Percentiles rank a stretch among this genome's conserved stretches.
These are phyloP conservation scores for Claviceps cyperi DNA, from an alignment of 2,329 filamentous ascomycete genomes.

Conservation along the genomic window DNA sequence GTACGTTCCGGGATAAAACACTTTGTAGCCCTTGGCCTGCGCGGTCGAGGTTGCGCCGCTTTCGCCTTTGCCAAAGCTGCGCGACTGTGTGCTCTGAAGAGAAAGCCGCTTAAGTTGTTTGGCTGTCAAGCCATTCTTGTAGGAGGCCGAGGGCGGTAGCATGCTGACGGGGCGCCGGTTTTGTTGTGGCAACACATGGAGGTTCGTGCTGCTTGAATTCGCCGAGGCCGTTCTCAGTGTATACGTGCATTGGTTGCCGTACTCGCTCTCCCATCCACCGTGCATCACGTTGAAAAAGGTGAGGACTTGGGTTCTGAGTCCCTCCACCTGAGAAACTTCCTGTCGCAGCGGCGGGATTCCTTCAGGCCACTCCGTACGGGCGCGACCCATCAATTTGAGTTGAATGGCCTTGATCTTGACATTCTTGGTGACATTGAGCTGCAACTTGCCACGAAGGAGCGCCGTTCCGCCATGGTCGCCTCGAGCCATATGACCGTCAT, in stretches of 20 bases:
- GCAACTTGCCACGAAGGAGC: constrained; percentile 71
- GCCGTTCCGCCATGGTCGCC: constrained; percentile 57
- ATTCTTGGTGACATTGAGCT: constrained; percentile 71
- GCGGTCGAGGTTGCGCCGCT: constrained; percentile 44
- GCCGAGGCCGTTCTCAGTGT: constrained; percentile 26
- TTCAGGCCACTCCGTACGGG: constrained; percentile 91
- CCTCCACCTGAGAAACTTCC: constrained; percentile 71
- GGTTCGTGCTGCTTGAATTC: constrained; percentile 20
- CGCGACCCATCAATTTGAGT: constrained; percentile 71
- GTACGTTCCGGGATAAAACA: constrained; percentile 61
- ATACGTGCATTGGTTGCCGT: constrained; percentile 49
- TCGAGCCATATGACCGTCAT: constrained; percentile 39
- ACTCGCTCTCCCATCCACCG: constrained; percentile 44
- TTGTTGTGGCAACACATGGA: constrained; percentile 9
- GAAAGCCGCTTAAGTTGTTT: constrained; percentile 55
- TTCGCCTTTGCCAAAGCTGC: constrained; percentile 75
- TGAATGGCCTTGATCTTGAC: constrained; percentile 87
- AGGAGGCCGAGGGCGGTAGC: constrained; percentile 3
- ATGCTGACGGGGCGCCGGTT: constrained; percentile 8
- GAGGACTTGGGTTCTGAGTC: constrained; percentile 73
- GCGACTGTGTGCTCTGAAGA: constrained; percentile 64
- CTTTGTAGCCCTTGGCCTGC: constrained; percentile 62
- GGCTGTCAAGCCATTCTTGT: constrained; percentile 17
- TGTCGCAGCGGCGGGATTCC: constrained; percentile 80
- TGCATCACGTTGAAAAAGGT: constrained; percentile 80